Evolutionary conservation across 2,329 filamentous ascomycete genomes (phyloP).

Genomic region (Rasamsonia emersonii): DNA sequence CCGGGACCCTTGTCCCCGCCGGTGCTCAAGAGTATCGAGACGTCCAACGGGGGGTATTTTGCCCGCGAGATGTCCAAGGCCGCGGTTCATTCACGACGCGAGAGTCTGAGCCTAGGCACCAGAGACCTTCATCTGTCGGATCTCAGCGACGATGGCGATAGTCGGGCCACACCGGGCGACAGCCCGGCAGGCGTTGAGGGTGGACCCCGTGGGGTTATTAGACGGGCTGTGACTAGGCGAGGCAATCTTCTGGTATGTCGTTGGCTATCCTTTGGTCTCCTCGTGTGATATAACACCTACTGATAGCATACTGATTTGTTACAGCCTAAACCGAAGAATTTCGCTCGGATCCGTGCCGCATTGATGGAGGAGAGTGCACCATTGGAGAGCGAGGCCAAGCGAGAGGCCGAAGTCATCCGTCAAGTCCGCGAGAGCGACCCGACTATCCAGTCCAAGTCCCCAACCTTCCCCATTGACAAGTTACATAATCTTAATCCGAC

Average conservation of each 20-base stretch:
- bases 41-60: constrained; percentile 46
- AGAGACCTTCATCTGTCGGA: constrained; percentile 76
- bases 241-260: constrained; percentile 74
- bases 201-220: constrained; percentile 65
- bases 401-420: constrained; percentile 90
- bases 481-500: constrained; percentile 8
- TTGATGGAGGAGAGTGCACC: constrained; percentile 82
- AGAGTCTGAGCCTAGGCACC: constrained; percentile 84
- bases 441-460: constrained; percentile 41
- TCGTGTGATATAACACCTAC: background rate
- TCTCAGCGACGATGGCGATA: constrained; percentile 71
- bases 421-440: constrained; percentile 88
- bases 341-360: constrained; percentile 84
- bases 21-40: constrained; percentile 47
- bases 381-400: constrained; percentile 76
- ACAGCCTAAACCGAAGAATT: constrained; percentile 91
- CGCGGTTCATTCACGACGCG: constrained; percentile 55
- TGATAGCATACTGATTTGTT: constrained; percentile 10
- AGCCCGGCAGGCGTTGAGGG: constrained; percentile 48
- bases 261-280: background rate
- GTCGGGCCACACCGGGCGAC: constrained; percentile 21
- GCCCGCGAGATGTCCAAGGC: constrained; percentile 41
- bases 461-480: constrained; percentile 33
- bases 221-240: constrained; percentile 72
- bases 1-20: constrained; percentile 72